Conservation (phyloP, 495 filamentous ascomycete genomes). For the Pyrenopolyporus hunteri region DNA sequence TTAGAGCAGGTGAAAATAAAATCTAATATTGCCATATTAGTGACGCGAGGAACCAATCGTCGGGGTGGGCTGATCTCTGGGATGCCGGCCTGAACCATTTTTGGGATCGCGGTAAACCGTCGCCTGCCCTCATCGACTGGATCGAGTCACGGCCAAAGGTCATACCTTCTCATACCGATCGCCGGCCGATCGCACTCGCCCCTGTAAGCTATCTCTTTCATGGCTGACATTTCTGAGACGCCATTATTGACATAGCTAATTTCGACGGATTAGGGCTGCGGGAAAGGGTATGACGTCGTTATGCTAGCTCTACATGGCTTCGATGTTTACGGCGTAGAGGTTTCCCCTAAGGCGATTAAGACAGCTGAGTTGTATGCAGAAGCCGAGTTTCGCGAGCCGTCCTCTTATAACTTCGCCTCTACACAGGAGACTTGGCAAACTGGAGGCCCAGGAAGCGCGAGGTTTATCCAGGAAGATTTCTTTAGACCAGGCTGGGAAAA, state of each 20-base stretch:
- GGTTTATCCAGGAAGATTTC: constrained; percentile 70
- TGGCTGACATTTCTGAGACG: not conserved
- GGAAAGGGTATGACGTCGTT: constrained; percentile 73
- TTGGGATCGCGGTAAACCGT: constrained; percentile 54
- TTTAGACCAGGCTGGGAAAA: constrained; percentile 69
- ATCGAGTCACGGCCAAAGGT: constrained; percentile 38
- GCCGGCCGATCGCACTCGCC: constrained; percentile 10
- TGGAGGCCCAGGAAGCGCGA: constrained; percentile 57
- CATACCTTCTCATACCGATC: not conserved
- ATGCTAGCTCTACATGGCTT: constrained; percentile 72
- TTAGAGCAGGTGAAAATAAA: no score
- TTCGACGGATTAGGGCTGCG: constrained; percentile 61
- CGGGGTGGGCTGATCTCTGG: constrained; percentile 51
- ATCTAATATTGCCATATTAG: not conserved
- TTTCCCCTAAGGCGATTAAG: constrained; percentile 63
- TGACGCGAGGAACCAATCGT: not conserved
- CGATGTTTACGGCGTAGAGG: constrained; percentile 74
- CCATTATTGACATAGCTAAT: not conserved
- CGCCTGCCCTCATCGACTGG: constrained; percentile 51
- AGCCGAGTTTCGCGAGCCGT: constrained; percentile 27
- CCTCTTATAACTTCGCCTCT: constrained; percentile 50
- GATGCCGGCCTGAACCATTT: constrained; percentile 44
- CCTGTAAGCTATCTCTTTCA: constrained; percentile 1
- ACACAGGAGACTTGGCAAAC: constrained; percentile 42
- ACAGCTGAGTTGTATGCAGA: constrained; percentile 50